Evolutionary conservation across 768 basidiomycete genomes (phyloP).

Genomic region (Amanita rimosa): DNA sequence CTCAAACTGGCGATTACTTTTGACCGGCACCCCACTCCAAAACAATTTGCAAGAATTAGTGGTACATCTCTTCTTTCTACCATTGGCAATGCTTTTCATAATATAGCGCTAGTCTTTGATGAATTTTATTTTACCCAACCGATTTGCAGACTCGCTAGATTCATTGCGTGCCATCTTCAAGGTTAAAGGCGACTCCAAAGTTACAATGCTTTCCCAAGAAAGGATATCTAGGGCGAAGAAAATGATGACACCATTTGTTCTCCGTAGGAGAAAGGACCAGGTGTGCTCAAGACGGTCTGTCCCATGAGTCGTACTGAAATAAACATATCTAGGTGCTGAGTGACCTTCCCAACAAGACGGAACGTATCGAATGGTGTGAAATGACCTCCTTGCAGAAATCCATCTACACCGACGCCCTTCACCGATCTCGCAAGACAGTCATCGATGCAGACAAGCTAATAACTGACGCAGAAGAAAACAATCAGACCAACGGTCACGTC

Average conservation of each 20-base stretch:
- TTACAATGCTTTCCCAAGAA: slow-evolving; percentile 81
- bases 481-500: slow-evolving; percentile 13
- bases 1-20: slow-evolving; percentile 80
- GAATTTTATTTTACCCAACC: slow-evolving; percentile 93
- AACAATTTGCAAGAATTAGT: slow-evolving; percentile 87
- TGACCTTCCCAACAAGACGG: slow-evolving; percentile 87
- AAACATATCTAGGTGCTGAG: slow-evolving; percentile 56
- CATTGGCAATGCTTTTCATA: neutral
- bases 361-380: slow-evolving; percentile 91
- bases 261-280: slow-evolving; percentile 95
- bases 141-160: slow-evolving; percentile 69
- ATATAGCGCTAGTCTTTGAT: slow-evolving; percentile 68
- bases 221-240: slow-evolving; percentile 93
- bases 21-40: slow-evolving; percentile 94
- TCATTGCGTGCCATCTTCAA: slow-evolving; percentile 93
- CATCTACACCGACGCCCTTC: slow-evolving; percentile 79
- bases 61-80: slow-evolving; percentile 32
- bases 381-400: slow-evolving; percentile 77
- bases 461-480: slow-evolving; percentile 11
- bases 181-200: slow-evolving; percentile 85
- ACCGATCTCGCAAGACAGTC: slow-evolving; percentile 75
- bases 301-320: neutral
- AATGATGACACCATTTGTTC: slow-evolving; percentile 99
- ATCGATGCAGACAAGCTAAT: slow-evolving; percentile 31
- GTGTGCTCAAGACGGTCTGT: slow-evolving; percentile 21